These are phyloP conservation scores for Wallacemonas rigidus DNA, from an alignment of 208 protist genomes.

Conservation along the genomic window DNA sequence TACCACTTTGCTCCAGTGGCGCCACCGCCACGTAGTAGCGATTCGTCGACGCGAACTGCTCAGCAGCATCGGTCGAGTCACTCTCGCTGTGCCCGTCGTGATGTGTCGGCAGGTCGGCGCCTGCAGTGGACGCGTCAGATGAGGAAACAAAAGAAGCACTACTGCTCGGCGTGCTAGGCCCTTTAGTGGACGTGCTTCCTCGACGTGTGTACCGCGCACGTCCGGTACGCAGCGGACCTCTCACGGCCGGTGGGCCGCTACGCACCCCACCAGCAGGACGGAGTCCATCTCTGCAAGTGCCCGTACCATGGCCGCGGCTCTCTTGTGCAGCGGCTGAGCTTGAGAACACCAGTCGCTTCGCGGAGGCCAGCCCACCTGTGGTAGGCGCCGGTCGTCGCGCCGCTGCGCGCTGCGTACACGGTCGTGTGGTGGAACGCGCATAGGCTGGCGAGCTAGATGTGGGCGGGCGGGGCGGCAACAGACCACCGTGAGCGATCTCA, in stretches of 20 bases:
- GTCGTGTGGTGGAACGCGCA: background rate
- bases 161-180: background rate
- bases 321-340: no score
- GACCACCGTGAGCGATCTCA: background rate
- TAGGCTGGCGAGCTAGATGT: background rate
- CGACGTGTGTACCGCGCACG: slow-evolving; percentile 1
- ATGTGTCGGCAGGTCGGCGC: background rate
- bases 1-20: background rate
- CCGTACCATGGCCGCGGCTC: background rate
- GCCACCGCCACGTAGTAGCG: slow-evolving; percentile 5
- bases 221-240: background rate
- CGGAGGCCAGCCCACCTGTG: background rate
- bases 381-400: background rate
- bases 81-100: background rate
- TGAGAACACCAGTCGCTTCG: background rate
- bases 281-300: no score
- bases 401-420: no score
- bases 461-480: slow-evolving; percentile 11
- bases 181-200: background rate
- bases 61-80: background rate
- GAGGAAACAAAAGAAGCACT: slow-evolving; percentile 13
- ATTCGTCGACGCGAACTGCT: slow-evolving; percentile 1
- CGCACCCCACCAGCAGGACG: background rate
- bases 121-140: background rate
- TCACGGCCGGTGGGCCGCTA: background rate